phyloP scores from a whole-genome alignment of 2,329 filamentous ascomycete species.

The Ophiostoma montium region DNA sequence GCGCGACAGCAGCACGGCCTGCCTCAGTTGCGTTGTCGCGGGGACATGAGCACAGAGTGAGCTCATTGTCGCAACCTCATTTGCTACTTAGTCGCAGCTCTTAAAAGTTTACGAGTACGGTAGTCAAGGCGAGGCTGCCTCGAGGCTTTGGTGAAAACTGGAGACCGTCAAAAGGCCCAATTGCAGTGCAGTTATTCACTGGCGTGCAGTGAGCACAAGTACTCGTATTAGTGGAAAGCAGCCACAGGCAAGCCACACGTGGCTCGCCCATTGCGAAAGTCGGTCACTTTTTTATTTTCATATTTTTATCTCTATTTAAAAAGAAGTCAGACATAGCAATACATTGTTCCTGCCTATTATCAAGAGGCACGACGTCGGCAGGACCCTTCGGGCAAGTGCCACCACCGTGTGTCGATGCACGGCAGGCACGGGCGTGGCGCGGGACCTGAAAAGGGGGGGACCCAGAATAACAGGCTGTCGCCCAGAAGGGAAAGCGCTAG shows the following conservation, averaged over 20 bases:
- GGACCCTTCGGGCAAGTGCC: neutral
- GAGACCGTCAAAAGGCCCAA: neutral
- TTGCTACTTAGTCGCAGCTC: too few species aligned
- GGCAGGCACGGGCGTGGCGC: conserved; percentile 5
- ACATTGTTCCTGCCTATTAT: neutral
- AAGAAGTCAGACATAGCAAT: neutral
- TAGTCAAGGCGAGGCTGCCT: neutral
- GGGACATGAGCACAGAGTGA: conserved; percentile 5
- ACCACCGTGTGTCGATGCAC: neutral
- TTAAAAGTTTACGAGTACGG: too few species aligned
- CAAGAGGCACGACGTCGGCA: neutral
- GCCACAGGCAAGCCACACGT: conserved; percentile 7
- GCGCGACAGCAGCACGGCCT: conserved; percentile 22
- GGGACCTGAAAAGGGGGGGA: conserved; percentile 4
- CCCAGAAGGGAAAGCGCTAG: conserved; percentile 6
- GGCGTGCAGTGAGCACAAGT: neutral
- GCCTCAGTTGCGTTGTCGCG: conserved; percentile 3
- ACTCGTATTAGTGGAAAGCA: neutral
- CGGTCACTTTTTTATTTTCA: neutral
- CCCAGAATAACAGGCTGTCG: conserved; percentile 1
- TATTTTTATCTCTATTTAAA: neutral
- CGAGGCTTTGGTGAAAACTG: neutral
- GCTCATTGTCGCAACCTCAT: conserved; percentile 5
- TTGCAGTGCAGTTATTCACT: neutral
- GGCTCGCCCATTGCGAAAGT: neutral